phyloP scores from a whole-genome alignment of 148 eudicot species.

The Suaeda aralocaspica region DNA sequence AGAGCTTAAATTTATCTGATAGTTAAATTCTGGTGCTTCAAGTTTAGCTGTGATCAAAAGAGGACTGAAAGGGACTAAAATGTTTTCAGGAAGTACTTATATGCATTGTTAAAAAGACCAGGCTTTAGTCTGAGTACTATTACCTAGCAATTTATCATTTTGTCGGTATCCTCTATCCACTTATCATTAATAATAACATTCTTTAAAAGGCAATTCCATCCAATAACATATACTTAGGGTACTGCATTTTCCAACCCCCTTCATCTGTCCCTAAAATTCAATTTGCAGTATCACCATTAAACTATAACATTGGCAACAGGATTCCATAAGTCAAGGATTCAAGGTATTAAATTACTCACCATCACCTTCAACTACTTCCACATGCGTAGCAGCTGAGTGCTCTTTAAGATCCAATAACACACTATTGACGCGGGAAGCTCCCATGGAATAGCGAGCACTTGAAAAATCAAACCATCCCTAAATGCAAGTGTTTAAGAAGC shows the following conservation, averaged over 20 bases:
- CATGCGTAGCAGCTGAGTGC: slow-evolving; percentile 63
- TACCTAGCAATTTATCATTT: no score
- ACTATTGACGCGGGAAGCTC: slow-evolving; percentile 67
- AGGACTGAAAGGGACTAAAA: no score
- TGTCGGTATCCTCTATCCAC: no score
- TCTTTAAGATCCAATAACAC: slow-evolving; percentile 65
- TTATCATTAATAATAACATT: no score
- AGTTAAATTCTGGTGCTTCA: neutral
- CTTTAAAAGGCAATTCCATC: no score
- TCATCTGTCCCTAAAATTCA: neutral
- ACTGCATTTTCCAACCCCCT: neutral
- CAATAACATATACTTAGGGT: no score
- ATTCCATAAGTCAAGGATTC: neutral
- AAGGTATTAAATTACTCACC: slow-evolving; percentile 37
- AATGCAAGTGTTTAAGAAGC: slow-evolving; percentile 2
- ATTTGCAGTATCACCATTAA: neutral
- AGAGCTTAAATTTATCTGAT: neutral
- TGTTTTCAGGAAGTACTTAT: no score
- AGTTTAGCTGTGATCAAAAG: no score
- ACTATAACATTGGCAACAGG: neutral
- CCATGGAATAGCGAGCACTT: slow-evolving; percentile 87
- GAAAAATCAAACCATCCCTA: slow-evolving; percentile 86
- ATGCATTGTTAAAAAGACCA: no score
- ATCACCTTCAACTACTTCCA: slow-evolving; percentile 39
- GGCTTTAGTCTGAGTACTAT: no score